These are phyloP conservation scores for Hansfordia pulvinata DNA, from an alignment of 2,329 filamentous ascomycete species.

Conservation along the genomic window DNA sequence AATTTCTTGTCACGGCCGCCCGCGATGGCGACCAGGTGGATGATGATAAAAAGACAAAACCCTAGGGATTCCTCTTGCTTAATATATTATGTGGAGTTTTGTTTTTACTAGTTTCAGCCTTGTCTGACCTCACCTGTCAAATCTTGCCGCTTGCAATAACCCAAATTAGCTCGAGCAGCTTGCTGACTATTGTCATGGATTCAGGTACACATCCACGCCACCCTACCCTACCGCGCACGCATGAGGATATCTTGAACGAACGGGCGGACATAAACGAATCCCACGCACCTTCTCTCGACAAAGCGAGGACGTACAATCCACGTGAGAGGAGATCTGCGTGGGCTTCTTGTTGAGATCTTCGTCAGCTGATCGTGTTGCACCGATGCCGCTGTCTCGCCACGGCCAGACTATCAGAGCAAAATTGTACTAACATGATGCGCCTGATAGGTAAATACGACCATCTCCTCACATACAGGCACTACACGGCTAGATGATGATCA, in stretches of 20 bases:
- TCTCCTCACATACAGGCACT: too few relatives aligned
- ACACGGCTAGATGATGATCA: constrained; percentile 19
- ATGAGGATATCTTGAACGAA: constrained; percentile 58
- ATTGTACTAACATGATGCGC: too few relatives aligned
- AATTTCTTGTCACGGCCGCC: constrained; percentile 4
- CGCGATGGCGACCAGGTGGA: constrained; percentile 18
- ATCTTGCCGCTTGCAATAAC: neutral
- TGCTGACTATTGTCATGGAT: constrained; percentile 6
- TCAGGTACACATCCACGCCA: constrained; percentile 26
- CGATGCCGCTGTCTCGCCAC: neutral
- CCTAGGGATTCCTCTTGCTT: constrained; percentile 55
- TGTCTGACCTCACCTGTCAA: constrained; percentile 38
- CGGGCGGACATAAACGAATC: constrained; percentile 56
- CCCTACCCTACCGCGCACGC: constrained; percentile 9
- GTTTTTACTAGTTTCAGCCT: constrained; percentile 55
- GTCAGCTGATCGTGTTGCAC: constrained; percentile 42
- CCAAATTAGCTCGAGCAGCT: too few relatives aligned
- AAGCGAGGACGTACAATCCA: constrained; percentile 50
- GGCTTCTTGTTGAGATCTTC: constrained; percentile 53
- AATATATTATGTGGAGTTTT: constrained; percentile 51
- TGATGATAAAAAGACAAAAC: constrained; percentile 49
- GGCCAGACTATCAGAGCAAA: too few relatives aligned
- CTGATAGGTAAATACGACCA: too few relatives aligned
- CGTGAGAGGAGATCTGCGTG: constrained; percentile 33
- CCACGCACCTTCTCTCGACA: constrained; percentile 29